phyloP scores from a whole-genome alignment of 2,329 filamentous ascomycete genomes.

The Fusarium sp. region DNA sequence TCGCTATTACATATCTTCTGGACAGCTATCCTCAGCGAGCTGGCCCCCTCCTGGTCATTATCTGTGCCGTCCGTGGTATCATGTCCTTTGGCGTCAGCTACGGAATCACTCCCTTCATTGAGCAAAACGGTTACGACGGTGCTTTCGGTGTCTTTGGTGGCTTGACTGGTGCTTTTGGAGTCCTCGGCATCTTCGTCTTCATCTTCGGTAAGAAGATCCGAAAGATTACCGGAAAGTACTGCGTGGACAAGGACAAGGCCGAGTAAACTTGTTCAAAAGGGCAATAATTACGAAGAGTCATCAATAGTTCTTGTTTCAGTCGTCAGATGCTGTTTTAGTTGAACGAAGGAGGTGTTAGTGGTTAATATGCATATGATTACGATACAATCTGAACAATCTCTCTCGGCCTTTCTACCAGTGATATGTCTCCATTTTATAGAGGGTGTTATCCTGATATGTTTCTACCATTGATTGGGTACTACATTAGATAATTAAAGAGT shows the following conservation, averaged over 20 bases:
- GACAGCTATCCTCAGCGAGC: constrained; percentile 40
- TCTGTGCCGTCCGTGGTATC: constrained; percentile 37
- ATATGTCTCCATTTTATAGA: neutral
- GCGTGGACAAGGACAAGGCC: constrained; percentile 17
- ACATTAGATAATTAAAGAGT: rapidly evolving
- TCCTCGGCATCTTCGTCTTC: constrained; percentile 13
- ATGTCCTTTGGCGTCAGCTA: constrained; percentile 40
- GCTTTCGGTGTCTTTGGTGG: constrained; percentile 14
- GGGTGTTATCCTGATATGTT: rapidly evolving
- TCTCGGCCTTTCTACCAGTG: neutral
- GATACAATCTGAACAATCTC: neutral
- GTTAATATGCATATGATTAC: neutral
- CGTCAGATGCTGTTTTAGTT: rapidly evolving
- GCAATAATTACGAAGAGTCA: rapidly evolving
- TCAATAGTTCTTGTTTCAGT: no score
- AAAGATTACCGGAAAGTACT: constrained; percentile 2
- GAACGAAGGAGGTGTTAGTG: neutral
- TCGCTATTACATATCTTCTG: constrained; percentile 39
- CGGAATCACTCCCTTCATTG: constrained; percentile 35
- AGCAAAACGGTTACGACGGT: constrained; percentile 17
- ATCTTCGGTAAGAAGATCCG: constrained; percentile 24
- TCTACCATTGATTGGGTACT: no score
- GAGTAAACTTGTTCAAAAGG: neutral
- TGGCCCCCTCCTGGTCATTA: constrained; percentile 37
- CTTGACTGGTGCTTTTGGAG: constrained; percentile 18